Base-by-base conservation (phyloP, 148 eudicot genomes). In the Fagopyrum homotropicum region DNA sequence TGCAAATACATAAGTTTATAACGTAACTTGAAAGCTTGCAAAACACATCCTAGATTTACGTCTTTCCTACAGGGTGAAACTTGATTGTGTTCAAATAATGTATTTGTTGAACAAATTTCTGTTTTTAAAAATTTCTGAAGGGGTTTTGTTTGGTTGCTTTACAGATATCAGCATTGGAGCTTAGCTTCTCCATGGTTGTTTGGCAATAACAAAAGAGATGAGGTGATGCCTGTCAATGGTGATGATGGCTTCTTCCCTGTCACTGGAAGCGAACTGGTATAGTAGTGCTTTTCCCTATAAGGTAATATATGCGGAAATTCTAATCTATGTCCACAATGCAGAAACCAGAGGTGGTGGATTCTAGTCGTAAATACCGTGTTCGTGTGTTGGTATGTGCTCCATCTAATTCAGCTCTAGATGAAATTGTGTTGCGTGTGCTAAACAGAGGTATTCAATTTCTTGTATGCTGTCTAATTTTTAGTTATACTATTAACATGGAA, bases 341-440 rank as follows among this genome's bases (percentile, higher is more conserved):
- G 99, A 95, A 89, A 89, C 99, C 99, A 59, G 99, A 92, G 85
- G 92, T 89, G 77, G 91, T 95, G 35, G 82, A 86, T 75, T 90
- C 96, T 77, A 86, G 87, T 77, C 89, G 97, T 68, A 95, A 92
- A 78, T 90, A 92, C 79, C 97, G 99, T 68, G 94, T 92, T 48
- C 97, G 97, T 79, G 94, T 95, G 77, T 75, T 95, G 79, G 97
- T 95, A 61, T 95, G 99, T 84, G 99, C 99, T 55, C 99, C 99
- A 77, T 95, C 99, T 80, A 95, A 95, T 81, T 95, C 97, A 75
- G 99, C 99, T 9, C 94, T 95, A 73, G 99, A 95, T 76, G 99
- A 95, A 85, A 95, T 95, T 80, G 99, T 95, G 55, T 76, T 88
- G 83, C 94, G 97, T 47, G 82, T 95, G 72, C 64, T 92, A 75